Percentiles rank a stretch among this genome's conserved stretches.
Conservation (phyloP, 2,329 filamentous ascomycete species). For the Sporothrix luriei region DNA sequence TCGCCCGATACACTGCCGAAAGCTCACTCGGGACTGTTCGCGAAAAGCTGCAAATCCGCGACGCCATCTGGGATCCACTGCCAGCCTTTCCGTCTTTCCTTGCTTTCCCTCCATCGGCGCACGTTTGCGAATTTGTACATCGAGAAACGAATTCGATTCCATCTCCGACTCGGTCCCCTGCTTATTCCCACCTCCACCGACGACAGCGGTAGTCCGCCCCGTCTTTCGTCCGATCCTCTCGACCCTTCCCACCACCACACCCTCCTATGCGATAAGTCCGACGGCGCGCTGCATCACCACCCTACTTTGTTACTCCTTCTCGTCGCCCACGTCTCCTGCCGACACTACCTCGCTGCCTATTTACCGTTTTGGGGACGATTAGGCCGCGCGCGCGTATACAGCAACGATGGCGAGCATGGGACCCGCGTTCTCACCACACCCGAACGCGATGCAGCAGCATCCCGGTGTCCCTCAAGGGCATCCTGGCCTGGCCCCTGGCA, state of each 20-base stretch:
- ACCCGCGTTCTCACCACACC: conserved; percentile 67
- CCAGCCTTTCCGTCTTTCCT: background rate
- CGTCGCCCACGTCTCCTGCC: background rate
- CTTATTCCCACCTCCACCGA: too few relatives aligned
- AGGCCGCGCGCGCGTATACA: conserved; percentile 18
- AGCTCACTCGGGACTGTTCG: background rate
- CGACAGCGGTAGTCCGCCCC: too few relatives aligned
- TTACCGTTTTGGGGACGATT: conserved; percentile 12
- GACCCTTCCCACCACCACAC: background rate
- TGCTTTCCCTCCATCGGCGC: background rate
- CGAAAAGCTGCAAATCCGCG: conserved; percentile 20
- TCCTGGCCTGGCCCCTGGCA: conserved; percentile 60
- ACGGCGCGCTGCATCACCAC: background rate
- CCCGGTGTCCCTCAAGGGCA: conserved; percentile 68
- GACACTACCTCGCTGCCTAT: conserved; percentile 7
- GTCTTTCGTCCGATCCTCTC: background rate
- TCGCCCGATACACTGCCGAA: conserved; percentile 11
- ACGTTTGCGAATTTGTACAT: background rate
- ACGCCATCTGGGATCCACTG: conserved; percentile 12
- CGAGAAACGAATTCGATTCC: background rate
- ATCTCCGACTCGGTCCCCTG: background rate
- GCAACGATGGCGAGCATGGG: conserved; percentile 72
- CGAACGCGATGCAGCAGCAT: conserved; percentile 69
- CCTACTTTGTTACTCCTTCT: background rate
- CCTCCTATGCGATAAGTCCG: conserved; percentile 25